Evolutionary conservation across 148 eudicot genomes (phyloP).

Genomic region (Silene uniflora): DNA sequence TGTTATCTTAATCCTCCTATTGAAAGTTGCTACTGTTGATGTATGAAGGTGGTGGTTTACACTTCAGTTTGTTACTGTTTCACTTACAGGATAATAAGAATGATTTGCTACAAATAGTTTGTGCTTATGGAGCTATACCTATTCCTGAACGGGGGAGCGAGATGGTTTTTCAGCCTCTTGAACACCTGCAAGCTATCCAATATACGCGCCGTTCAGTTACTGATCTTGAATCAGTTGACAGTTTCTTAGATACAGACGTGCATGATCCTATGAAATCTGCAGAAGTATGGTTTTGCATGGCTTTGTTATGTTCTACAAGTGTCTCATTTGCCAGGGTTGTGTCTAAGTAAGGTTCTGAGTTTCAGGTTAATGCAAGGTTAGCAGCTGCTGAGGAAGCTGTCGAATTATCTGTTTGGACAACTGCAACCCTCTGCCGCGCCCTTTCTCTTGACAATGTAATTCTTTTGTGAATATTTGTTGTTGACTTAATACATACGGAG

Average conservation of each 20-base stretch:
- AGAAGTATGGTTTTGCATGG: constrained; percentile 45
- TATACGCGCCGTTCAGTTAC: constrained; percentile 60
- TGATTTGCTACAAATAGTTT: constrained; percentile 74
- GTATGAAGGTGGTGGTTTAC: constrained; percentile 13
- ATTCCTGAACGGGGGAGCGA: constrained; percentile 71
- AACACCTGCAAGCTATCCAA: constrained; percentile 76
- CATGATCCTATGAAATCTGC: constrained; percentile 37
- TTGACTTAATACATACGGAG: not conserved
- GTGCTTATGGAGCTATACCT: constrained; percentile 57
- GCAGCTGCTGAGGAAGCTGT: constrained; percentile 91
- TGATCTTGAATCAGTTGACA: constrained; percentile 50
- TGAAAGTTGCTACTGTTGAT: constrained; percentile 10
- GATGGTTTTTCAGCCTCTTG: constrained; percentile 77
- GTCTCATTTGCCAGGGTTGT: not conserved
- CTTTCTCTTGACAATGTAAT: constrained; percentile 91
- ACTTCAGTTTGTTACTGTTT: constrained; percentile 7
- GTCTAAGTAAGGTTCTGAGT: constrained; percentile 20
- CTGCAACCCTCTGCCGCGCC: constrained; percentile 79
- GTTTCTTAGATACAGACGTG: constrained; percentile 31
- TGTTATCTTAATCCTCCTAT: constrained; percentile 27
- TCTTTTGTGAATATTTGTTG: not conserved
- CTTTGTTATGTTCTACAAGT: constrained; percentile 3
- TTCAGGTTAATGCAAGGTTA: constrained; percentile 65
- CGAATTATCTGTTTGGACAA: constrained; percentile 88
- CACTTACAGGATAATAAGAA: constrained; percentile 67